Percentiles rank a stretch among this genome's conserved stretches.
These are phyloP conservation scores for Kondoa malvinella DNA, from an alignment of 768 basidiomycete species.

Conservation along the genomic window DNA sequence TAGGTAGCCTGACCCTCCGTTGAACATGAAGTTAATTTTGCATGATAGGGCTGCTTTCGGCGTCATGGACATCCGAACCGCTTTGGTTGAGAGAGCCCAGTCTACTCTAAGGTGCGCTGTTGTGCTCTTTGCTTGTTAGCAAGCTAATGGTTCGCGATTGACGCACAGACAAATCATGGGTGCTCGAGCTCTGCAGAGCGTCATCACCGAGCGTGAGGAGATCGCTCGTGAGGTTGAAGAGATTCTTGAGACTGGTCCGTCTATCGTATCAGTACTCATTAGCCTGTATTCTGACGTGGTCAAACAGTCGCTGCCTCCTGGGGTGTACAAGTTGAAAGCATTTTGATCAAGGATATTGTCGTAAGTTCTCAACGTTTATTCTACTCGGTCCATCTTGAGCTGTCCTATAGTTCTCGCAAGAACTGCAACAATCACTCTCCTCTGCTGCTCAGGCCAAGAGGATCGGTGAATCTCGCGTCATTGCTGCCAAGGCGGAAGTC, in stretches of 20 bases:
- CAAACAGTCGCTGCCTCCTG: slow-evolving; percentile 54
- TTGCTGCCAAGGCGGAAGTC: slow-evolving; percentile 80
- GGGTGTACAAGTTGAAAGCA: slow-evolving; percentile 86
- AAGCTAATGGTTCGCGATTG: too few relatives aligned
- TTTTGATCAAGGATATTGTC: slow-evolving; percentile 42
- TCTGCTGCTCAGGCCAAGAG: slow-evolving; percentile 94
- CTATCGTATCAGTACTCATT: too few relatives aligned
- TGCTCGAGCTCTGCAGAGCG: slow-evolving; percentile 79
- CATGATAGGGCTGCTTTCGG: slow-evolving; percentile 87
- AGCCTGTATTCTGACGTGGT: too few relatives aligned
- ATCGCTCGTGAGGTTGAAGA: slow-evolving; percentile 94
- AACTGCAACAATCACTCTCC: slow-evolving; percentile 76
- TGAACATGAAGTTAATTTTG: too few relatives aligned
- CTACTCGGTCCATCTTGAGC: slow-evolving; percentile 57
- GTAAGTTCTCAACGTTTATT: too few relatives aligned
- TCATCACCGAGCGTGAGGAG: slow-evolving; percentile 91
- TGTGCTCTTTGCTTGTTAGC: too few relatives aligned
- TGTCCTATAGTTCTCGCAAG: slow-evolving; percentile 79
- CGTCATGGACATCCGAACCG: slow-evolving; percentile 72
- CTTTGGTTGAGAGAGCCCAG: slow-evolving; percentile 68
- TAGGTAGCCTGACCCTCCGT: too few relatives aligned
- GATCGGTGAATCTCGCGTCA: slow-evolving; percentile 83
- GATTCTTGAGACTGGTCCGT: slow-evolving; percentile 30
- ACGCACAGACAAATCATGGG: slow-evolving; percentile 92
- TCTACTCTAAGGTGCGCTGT: too few relatives aligned